Percentiles rank a stretch among this genome's conserved stretches.
These are phyloP conservation scores for Trypanosoma avium DNA, from an alignment of 208 protist species.

Conservation along the genomic window DNA sequence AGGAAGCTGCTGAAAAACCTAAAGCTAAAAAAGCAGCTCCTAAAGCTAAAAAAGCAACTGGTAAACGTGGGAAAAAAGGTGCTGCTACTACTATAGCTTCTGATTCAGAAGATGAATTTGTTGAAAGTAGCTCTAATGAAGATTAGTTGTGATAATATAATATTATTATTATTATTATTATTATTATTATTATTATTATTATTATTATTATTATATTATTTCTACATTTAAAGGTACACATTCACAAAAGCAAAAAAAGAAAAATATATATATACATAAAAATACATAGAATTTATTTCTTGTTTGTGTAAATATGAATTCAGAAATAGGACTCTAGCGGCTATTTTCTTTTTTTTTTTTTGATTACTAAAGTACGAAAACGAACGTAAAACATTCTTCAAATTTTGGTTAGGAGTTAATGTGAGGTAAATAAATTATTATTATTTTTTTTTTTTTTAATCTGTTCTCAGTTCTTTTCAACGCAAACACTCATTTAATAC, in stretches of 20 bases:
- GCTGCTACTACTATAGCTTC: not conserved
- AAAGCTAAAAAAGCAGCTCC: conserved; percentile 19
- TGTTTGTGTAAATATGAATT: not conserved
- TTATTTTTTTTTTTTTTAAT: no score
- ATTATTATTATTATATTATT: not conserved
- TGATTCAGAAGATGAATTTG: conserved; percentile 31
- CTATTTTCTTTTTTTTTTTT: no score
- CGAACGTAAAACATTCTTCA: no score
- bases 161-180: not conserved
- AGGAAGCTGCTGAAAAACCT: conserved; percentile 29
- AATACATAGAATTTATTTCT: not conserved
- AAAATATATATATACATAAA: not conserved
- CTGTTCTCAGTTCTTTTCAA: no score
- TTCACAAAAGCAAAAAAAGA: not conserved
- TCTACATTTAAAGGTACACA: not conserved
- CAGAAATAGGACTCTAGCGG: no score
- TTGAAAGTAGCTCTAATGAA: conserved; percentile 16
- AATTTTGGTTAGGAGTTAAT: no score
- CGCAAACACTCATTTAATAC: no score
- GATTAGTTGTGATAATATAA: conserved; percentile 8
- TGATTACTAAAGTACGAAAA: no score
- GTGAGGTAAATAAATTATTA: no score
- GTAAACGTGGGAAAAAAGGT: conserved; percentile 12
- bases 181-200: not conserved
- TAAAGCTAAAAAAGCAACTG: conserved; percentile 12